Conservation (phyloP, 2,329 filamentous ascomycete species). For the Monascus ruber region DNA sequence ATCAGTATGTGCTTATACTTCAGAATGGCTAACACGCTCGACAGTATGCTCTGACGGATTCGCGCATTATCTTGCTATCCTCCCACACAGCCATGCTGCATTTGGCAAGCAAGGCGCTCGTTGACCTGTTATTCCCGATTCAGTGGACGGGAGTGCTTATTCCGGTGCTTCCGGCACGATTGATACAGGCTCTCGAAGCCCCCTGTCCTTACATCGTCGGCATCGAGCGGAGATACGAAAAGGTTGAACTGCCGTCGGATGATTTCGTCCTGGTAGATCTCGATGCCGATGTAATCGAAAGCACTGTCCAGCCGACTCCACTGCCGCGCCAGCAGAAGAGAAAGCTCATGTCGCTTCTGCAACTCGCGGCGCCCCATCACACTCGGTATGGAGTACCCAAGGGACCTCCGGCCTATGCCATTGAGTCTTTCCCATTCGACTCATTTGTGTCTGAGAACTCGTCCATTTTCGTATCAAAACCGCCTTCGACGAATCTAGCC, state of each 20-base stretch:
- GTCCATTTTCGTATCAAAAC: constrained; percentile 62
- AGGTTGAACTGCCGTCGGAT: constrained; percentile 63
- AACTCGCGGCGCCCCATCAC: constrained; percentile 82
- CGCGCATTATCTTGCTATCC: constrained; percentile 88
- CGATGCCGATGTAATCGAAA: constrained; percentile 81
- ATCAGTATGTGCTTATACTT: background rate
- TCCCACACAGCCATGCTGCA: constrained; percentile 96
- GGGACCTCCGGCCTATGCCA: constrained; percentile 85
- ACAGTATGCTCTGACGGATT: constrained; percentile 74
- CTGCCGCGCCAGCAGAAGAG: constrained; percentile 80
- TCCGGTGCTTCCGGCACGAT: constrained; percentile 72
- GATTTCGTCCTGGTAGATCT: constrained; percentile 93
- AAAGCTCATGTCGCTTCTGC: constrained; percentile 78
- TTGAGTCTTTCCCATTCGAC: constrained; percentile 86
- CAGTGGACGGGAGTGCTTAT: constrained; percentile 94
- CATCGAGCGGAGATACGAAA: constrained; percentile 73
- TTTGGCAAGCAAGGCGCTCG: constrained; percentile 77
- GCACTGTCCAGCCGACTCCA: constrained; percentile 62
- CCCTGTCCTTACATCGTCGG: constrained; percentile 96
- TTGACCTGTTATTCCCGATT: constrained; percentile 75
- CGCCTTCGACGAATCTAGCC: constrained; percentile 60
- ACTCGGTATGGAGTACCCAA: constrained; percentile 71
- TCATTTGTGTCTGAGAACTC: constrained; percentile 80
- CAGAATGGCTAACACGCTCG: constrained; percentile 1
- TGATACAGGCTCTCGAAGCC: constrained; percentile 84